Conservation (phyloP, 2,329 filamentous ascomycete species). For the Aureobasidium zeae region DNA sequence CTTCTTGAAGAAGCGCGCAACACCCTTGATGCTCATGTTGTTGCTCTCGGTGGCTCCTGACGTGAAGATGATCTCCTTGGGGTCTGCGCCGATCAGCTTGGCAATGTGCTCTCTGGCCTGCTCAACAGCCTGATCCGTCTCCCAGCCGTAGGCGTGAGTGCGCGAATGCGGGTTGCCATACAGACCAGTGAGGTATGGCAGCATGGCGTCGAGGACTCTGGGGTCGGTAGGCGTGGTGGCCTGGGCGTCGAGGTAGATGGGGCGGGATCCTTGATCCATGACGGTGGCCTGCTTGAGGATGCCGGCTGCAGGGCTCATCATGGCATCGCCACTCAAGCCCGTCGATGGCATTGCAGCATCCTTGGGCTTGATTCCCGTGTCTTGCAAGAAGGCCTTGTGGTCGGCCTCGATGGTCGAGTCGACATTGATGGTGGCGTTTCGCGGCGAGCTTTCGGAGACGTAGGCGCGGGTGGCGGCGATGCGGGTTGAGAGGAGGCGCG, state of each 20-base stretch:
- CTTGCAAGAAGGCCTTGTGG: constrained; percentile 63
- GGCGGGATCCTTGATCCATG: constrained; percentile 84
- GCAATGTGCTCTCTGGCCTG: constrained; percentile 77
- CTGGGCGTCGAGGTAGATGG: constrained; percentile 98
- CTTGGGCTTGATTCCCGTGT: constrained; percentile 46
- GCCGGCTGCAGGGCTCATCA: constrained; percentile 62
- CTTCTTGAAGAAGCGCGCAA: constrained; percentile 87
- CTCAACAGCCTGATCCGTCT: constrained; percentile 90
- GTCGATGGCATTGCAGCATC: constrained; percentile 53
- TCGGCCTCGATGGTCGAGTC: constrained; percentile 81
- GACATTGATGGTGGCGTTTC: constrained; percentile 69
- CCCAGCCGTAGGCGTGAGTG: constrained; percentile 97
- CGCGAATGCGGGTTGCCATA: constrained; percentile 97
- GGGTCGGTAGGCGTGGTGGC: constrained; percentile 93
- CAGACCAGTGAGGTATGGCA: constrained; percentile 84
- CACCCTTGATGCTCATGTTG: constrained; percentile 99
- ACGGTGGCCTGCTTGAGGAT: constrained; percentile 85
- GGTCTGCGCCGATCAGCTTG: constrained; percentile 78
- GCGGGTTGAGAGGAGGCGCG: constrained; percentile 27
- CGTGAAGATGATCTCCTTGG: constrained; percentile 98
- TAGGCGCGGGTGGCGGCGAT: constrained; percentile 50
- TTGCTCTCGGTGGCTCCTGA: constrained; percentile 97
- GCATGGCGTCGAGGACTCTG: constrained; percentile 90
- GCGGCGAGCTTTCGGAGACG: constrained; percentile 73
- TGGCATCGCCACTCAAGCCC: constrained; percentile 51